Conservation (phyloP, 2,329 filamentous ascomycete species). For the Xylariomycetidae sp. region DNA sequence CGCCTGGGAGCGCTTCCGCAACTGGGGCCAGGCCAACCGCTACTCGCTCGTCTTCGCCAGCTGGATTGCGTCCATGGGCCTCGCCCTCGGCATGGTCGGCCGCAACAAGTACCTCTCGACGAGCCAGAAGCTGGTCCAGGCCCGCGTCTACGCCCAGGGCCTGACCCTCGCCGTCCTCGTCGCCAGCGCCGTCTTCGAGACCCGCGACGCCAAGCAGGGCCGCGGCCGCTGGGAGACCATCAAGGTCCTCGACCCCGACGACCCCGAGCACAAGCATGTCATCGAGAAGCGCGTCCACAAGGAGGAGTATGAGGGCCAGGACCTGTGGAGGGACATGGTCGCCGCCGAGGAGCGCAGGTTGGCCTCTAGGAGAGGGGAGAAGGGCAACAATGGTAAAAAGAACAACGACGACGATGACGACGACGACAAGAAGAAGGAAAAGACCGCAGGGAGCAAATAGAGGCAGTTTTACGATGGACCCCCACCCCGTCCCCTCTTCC, state of each 20-base stretch:
- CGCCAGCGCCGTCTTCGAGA: conserved; percentile 77
- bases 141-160: conserved; percentile 89
- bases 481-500: no score
- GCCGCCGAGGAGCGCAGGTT: conserved; percentile 68
- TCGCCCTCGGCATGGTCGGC: conserved; percentile 70
- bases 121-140: conserved; percentile 87
- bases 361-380: conserved; percentile 29
- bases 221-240: conserved; percentile 80
- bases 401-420: no score
- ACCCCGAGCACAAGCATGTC: conserved; percentile 75
- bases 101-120: conserved; percentile 71
- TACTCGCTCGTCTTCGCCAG: conserved; percentile 80
- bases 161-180: conserved; percentile 81
- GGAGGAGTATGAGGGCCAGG: conserved; percentile 82
- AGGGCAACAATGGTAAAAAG: conserved; percentile 1
- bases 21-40: conserved; percentile 74
- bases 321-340: conserved; percentile 93
- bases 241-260: conserved; percentile 72
- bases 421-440: conserved; percentile 13
- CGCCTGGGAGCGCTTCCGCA: conserved; percentile 55
- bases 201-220: conserved; percentile 69
- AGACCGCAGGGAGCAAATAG: neutral
- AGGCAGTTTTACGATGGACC: no score
- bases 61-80: conserved; percentile 77
- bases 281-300: conserved; percentile 87